Evolutionary conservation across 192 early-diverging fungal genomes (phyloP).

Genomic region (Podila epigama): DNA sequence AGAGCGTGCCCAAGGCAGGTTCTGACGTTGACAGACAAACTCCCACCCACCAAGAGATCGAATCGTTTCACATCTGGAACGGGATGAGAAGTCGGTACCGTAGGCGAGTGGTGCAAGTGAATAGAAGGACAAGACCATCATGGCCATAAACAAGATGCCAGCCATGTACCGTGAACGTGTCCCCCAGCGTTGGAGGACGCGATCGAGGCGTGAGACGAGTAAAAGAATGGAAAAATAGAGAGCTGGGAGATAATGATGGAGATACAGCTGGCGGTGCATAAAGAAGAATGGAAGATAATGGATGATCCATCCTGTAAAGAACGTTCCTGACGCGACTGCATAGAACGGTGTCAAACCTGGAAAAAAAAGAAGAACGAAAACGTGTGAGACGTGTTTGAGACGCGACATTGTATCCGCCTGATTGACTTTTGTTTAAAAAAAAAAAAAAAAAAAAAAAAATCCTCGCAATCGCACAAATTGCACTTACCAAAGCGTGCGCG

Average conservation of each 20-base stretch:
- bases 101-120: slow-evolving; percentile 18
- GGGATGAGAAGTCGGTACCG: slow-evolving; percentile 13
- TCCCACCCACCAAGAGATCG: slow-evolving; percentile 21
- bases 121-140: slow-evolving; percentile 1
- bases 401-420: no score
- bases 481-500: background rate
- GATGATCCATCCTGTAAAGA: slow-evolving; percentile 76
- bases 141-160: slow-evolving; percentile 1
- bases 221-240: slow-evolving; percentile 87
- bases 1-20: slow-evolving; percentile 6
- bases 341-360: slow-evolving; percentile 53
- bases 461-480: background rate
- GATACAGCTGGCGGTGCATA: slow-evolving; percentile 85
- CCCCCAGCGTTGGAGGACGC: slow-evolving; percentile 44
- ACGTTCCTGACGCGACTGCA: slow-evolving; percentile 62
- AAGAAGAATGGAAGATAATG: slow-evolving; percentile 91
- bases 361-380: background rate
- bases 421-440: no score
- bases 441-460: background rate
- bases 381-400: background rate
- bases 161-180: slow-evolving; percentile 31
- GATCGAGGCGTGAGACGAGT: slow-evolving; percentile 69
- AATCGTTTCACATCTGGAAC: slow-evolving; percentile 5
- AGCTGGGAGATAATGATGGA: slow-evolving; percentile 96
- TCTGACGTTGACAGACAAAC: slow-evolving; percentile 21